Base-by-base conservation (phyloP, 2,329 filamentous ascomycete genomes). In the Sarocladium brachiariae region DNA sequence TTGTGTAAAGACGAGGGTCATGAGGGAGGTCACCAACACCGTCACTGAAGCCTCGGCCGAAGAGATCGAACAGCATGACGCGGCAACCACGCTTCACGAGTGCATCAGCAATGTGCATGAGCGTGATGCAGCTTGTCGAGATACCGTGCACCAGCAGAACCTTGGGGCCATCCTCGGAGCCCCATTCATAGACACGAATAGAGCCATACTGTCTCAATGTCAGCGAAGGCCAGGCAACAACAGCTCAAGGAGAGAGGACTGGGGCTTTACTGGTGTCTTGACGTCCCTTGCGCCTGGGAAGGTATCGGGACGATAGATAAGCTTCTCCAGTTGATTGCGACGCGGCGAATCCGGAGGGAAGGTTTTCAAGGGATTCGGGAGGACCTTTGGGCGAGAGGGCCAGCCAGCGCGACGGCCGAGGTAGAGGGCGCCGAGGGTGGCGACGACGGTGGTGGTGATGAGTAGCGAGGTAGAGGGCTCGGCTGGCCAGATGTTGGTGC, bases 91-190 rank as follows among this genome's bases (percentile, higher is more conserved):
- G 77, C 34, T 77, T 72, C 2, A 79, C 87, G 19, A 95, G 74
- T 18, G 74, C 75, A 58, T 83, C 73, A 24, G 88, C 86, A 30
- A 95, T 66, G 39, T 76, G 77, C 23, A 77, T 76, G 14, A 93
- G 72, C 1, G 87, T 83, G 58, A 91, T 78, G 64, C 86, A 89
- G 0, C 89, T 86, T 0, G 88, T 95, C 54, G 84, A 89, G 62
- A 95, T 92, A 39, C 89, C 89, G 63, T 95, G 89, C 8, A 95
- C 74, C 30, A 95, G 74, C 14, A 95, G 67, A 4, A 93, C 83
- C 59, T 87, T 91, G 41, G 78, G 75, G 7, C 89, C 89, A 50
- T 79, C 67, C 48, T 82, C 76, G 1, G 88, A 86, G 1, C 89
- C 89, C 69, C 86, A 95, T 70, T 95, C 89, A 63, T 93, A 93